Evolutionary conservation across 176 grass and related monocot species (phyloP), one percentile per base, ranked within the genome.

Genomic region (Lolium rigidum): DNA sequence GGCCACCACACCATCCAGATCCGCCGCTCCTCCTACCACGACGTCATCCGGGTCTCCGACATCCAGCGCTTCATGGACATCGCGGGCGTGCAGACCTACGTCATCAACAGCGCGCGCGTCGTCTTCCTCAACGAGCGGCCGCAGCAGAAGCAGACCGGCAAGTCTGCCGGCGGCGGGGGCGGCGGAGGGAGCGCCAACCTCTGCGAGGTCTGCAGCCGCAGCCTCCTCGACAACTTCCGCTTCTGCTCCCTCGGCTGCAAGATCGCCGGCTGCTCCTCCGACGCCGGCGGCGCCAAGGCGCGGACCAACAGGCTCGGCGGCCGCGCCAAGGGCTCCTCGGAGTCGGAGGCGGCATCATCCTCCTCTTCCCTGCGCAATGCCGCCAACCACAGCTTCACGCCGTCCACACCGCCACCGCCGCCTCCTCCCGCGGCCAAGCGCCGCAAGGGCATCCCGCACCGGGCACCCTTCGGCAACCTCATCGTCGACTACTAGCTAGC

Each of bases 231-330:
- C 88, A 92, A 93, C 87, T 99, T 96, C 79, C 94, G 94, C 79
- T 99, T 96, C 92, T 99, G 97, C 88, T 99, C 97, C 13, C 97
- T 99, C 39, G 94, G 97, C 3, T 99, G 97, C 92, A 99, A 99
- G 92, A 20, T 86, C 41, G 48, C 70, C 50, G 87, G 89, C 54
- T 89, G 81, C 80, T 88, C 90, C n/a, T 82, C 90, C 13, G 82
- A 81, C 77, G 37, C 37, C 44, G 24, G 76, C 43, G 31, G 31
- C 31, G 31, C 31, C 31, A 49, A 48, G 43, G 7, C 76, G 55
- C 15, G 67, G 77, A 16, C 5, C 10, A 93, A 74, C 76, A 89
- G 86, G 61, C 54, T 70, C 20, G 76, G n/a, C n/a, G n/a, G 72
- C 67, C 54, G 41, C 35, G 54, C 72, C 21, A 39, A 70, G 16